Percentiles rank a stretch among this genome's conserved stretches.
These are phyloP conservation scores for Podospora pseudoanserina DNA, from an alignment of 495 filamentous ascomycete genomes.

Conservation along the genomic window DNA sequence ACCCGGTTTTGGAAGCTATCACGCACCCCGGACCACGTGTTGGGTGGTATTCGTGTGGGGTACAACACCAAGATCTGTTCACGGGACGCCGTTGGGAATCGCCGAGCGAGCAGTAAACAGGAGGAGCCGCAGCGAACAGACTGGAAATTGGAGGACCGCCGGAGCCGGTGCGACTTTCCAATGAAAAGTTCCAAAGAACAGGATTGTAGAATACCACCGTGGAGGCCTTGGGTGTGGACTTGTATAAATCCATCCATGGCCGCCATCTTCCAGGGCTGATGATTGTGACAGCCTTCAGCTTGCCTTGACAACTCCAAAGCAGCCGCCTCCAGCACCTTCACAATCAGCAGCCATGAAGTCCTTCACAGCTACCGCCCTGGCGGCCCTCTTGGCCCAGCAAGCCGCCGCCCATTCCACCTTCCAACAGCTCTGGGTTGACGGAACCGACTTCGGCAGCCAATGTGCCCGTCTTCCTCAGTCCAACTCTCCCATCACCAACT, in stretches of 20 bases:
- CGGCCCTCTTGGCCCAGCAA: slow-evolving; percentile 33
- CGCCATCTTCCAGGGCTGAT: not conserved
- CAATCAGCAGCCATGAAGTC: slow-evolving; percentile 39
- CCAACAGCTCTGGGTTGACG: slow-evolving; percentile 51
- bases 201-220: not conserved
- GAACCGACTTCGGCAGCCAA: slow-evolving; percentile 41
- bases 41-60: slow-evolving; percentile 22
- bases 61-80: slow-evolving; percentile 14
- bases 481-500: slow-evolving; percentile 48
- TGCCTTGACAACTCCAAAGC: not conserved
- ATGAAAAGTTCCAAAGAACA: slow-evolving; percentile 1
- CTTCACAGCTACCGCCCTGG: slow-evolving; percentile 27
- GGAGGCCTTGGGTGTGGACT: not conserved
- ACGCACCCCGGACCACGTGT: slow-evolving; percentile 17
- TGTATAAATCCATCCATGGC: slow-evolving; percentile 10
- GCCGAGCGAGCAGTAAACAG: slow-evolving; percentile 7
- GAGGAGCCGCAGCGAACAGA: slow-evolving; percentile 7
- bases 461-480: slow-evolving; percentile 41
- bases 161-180: not conserved
- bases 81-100: slow-evolving; percentile 17
- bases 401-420: slow-evolving; percentile 49
- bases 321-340: not conserved
- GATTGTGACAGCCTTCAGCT: not conserved
- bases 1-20: slow-evolving; percentile 19
- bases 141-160: slow-evolving; percentile 19